Conservation (phyloP, 1,284 basidiomycete species). For the Sanguinoderma infundibulare region DNA sequence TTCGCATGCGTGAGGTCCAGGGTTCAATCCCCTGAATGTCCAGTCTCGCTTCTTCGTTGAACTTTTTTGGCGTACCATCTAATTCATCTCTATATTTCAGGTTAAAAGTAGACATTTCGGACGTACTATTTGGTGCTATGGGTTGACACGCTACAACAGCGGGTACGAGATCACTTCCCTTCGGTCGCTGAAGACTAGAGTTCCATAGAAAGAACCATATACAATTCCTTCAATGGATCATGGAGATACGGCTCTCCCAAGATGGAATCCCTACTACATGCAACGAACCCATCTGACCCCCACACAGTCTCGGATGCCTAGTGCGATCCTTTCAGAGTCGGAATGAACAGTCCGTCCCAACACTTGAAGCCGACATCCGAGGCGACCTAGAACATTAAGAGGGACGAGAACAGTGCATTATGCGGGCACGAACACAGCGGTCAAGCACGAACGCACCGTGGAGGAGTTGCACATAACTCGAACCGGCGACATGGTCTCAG, state of each 20-base stretch:
- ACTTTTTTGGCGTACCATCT: no score
- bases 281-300: no score
- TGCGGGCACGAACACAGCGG: background rate
- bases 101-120: no score
- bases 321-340: conserved; percentile 26
- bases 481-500: conserved; percentile 46
- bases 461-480: conserved; percentile 59
- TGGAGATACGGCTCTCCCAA: no score
- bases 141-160: no score
- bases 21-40: conserved; percentile 6
- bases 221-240: no score
- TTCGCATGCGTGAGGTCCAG: conserved; percentile 9
- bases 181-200: no score
- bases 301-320: background rate
- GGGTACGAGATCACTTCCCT: no score
- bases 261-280: no score
- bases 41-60: background rate
- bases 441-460: conserved; percentile 40
- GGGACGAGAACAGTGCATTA: background rate
- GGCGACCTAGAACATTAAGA: conserved; percentile 40
- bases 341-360: conserved; percentile 51
- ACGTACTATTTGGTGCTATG: no score
- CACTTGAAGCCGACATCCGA: conserved; percentile 61
- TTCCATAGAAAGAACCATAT: no score
- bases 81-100: no score